Percentiles rank a stretch among this genome's conserved stretches.
These are phyloP conservation scores for Kodamaea plutei DNA, from an alignment of 1,139 yeast species.

Conservation along the genomic window DNA sequence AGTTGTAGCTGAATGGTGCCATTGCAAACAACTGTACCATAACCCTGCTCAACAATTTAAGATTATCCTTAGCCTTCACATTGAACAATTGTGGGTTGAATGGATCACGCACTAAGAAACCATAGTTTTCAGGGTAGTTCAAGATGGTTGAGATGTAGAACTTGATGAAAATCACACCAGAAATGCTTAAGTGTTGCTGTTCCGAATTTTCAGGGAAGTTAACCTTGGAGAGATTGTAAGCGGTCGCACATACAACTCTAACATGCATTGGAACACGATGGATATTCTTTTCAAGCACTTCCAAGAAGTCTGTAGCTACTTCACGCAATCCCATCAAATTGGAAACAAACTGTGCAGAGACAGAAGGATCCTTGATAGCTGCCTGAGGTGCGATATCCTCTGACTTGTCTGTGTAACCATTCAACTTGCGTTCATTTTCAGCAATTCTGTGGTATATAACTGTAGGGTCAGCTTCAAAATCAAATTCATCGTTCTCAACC, in stretches of 20 bases:
- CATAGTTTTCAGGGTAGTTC: constrained; percentile 65
- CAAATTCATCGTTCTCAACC: constrained; percentile 54
- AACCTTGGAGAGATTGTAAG: constrained; percentile 31
- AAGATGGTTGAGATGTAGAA: constrained; percentile 66
- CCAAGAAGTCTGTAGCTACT: constrained; percentile 52
- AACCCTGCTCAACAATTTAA: constrained; percentile 56
- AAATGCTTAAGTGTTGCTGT: constrained; percentile 55
- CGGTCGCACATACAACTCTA: constrained; percentile 39
- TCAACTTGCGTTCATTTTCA: constrained; percentile 45
- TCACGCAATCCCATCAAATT: constrained; percentile 78
- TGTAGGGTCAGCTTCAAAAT: constrained; percentile 80
- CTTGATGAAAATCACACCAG: constrained; percentile 64
- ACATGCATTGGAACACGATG: constrained; percentile 58
- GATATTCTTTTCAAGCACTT: constrained; percentile 37
- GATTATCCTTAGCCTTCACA: constrained; percentile 40
- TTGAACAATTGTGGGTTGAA: constrained; percentile 27
- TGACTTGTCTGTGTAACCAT: constrained; percentile 30
- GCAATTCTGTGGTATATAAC: constrained; percentile 50
- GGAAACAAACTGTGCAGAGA: constrained; percentile 62
- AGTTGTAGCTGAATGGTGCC: constrained; percentile 68
- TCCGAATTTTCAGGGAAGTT: constrained; percentile 52
- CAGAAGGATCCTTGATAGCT: constrained; percentile 77
- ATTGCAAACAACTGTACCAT: constrained; percentile 63
- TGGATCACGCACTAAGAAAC: constrained; percentile 31
- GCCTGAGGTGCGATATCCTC: constrained; percentile 48